A percentile compares a stretch with the other conserved stretches of the same genome.
These are phyloP conservation scores for Citrullus colocynthis DNA, from an alignment of 306 rosid genomes.

Conservation along the genomic window DNA sequence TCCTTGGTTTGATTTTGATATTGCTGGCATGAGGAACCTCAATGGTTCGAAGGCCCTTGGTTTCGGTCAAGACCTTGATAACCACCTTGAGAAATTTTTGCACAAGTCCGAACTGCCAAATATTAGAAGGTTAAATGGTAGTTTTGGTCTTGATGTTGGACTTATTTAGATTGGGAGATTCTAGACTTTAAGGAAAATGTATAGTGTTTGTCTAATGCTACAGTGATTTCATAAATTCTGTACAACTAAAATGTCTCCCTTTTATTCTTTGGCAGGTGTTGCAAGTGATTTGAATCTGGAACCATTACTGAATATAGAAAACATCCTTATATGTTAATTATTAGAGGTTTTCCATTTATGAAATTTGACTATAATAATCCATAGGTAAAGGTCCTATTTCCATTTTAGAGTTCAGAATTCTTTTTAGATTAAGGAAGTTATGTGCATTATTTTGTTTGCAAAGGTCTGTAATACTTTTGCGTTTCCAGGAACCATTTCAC, in stretches of 20 bases:
- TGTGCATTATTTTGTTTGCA: conserved; percentile 1
- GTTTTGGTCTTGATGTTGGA: background rate
- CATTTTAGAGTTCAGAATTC: conserved; percentile 19
- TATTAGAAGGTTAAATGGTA: background rate
- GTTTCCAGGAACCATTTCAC: conserved; percentile 6
- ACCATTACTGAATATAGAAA: conserved; percentile 36
- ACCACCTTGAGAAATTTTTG: background rate
- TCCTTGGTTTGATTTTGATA: background rate
- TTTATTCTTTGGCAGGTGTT: conserved; percentile 33
- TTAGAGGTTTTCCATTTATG: conserved; percentile 15
- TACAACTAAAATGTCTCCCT: conserved; percentile 9
- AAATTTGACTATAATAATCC: conserved; percentile 25
- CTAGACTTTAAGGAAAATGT: background rate
- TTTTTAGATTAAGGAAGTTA: conserved; percentile 16
- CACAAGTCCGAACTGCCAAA: background rate
- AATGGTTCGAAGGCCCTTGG: background rate
- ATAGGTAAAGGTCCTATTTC: conserved; percentile 21
- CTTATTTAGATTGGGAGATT: background rate
- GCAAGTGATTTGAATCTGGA: conserved; percentile 31
- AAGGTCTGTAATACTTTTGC: conserved; percentile 4
- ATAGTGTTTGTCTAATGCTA: background rate
- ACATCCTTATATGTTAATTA: conserved; percentile 28
- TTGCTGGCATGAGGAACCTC: conserved; percentile 4
- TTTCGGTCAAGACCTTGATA: background rate
- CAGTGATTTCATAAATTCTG: conserved; percentile 1